Percentiles rank a stretch among this genome's conserved stretches.
Evolutionary conservation across 768 basidiomycete genomes (phyloP).

Genomic region (Lactarius evosmus): DNA sequence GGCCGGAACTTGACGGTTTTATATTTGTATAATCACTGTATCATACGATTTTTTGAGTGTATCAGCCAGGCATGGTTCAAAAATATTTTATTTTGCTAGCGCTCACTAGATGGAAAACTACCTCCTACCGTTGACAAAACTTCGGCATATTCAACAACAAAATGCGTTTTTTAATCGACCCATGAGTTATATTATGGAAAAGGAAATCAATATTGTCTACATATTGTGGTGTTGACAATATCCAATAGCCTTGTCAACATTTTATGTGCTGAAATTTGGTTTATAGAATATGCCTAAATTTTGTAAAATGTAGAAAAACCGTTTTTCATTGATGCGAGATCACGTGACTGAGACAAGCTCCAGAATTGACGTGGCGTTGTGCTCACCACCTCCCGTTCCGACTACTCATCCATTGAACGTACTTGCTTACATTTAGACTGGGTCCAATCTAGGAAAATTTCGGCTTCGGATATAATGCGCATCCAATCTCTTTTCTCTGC

Average conservation of each 20-base stretch:
- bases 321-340: constrained; percentile 1
- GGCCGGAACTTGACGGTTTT: constrained; percentile 31
- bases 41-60: constrained; percentile 9
- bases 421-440: not conserved
- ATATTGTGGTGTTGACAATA: no score
- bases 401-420: not conserved
- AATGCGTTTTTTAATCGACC: no score
- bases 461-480: constrained; percentile 21
- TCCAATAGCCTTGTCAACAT: no score
- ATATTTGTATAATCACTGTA: not conserved
- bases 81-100: not conserved
- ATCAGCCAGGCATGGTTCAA: not conserved
- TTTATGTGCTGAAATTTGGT: no score
- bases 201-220: no score
- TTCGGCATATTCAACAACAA: no score
- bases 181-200: no score
- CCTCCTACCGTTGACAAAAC: no score
- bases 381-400: not conserved
- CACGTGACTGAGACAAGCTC: constrained; percentile 14
- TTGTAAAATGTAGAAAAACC: no score
- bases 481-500: constrained; percentile 21
- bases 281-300: no score
- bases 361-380: constrained; percentile 11
- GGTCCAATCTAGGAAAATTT: constrained; percentile 1
- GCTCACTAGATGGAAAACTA: no score